phyloP scores from a whole-genome alignment of 2,329 filamentous ascomycete species.

The Colletotrichum lini region DNA sequence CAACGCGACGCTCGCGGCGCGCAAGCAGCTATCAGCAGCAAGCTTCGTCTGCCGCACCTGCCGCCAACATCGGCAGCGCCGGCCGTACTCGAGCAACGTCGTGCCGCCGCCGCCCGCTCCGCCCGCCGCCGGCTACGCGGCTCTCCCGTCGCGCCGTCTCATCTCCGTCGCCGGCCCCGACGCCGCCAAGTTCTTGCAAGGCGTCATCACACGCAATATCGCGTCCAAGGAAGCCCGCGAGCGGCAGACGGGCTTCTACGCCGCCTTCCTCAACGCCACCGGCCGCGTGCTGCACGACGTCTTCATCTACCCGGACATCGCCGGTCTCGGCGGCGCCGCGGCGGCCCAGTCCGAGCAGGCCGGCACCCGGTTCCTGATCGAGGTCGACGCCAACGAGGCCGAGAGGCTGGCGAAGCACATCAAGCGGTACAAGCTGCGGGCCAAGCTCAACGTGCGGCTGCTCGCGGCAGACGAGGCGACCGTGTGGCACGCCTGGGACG shows the following conservation, averaged over 20 bases:
- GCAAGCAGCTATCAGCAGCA: conserved; percentile 29
- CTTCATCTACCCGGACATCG: conserved; percentile 82
- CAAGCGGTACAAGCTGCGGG: conserved; percentile 87
- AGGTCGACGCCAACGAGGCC: conserved; percentile 81
- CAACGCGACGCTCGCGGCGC: conserved; percentile 21
- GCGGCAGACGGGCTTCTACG: conserved; percentile 74
- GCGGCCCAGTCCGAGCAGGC: conserved; percentile 41
- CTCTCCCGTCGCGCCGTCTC: conserved; percentile 81
- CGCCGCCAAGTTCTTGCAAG: conserved; percentile 87
- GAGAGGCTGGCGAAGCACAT: conserved; percentile 78
- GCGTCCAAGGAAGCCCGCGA: conserved; percentile 55
- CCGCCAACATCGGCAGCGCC: conserved; percentile 48
- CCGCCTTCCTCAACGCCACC: conserved; percentile 87
- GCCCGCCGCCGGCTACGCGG: conserved; percentile 63
- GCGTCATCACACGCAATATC: conserved; percentile 83
- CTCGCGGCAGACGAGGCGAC: conserved; percentile 75
- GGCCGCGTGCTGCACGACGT: conserved; percentile 91
- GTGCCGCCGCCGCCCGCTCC: conserved; percentile 58
- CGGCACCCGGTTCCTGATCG: conserved; percentile 73
- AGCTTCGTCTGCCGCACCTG: conserved; percentile 49
- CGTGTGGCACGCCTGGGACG: conserved; percentile 84
- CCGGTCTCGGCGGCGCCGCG: conserved; percentile 46
- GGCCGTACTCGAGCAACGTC: conserved; percentile 49
- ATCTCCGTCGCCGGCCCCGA: conserved; percentile 86
- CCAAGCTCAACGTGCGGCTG: conserved; percentile 80